phyloP scores from a whole-genome alignment of 2,329 filamentous ascomycete genomes.

The Epichloe hybrida region DNA sequence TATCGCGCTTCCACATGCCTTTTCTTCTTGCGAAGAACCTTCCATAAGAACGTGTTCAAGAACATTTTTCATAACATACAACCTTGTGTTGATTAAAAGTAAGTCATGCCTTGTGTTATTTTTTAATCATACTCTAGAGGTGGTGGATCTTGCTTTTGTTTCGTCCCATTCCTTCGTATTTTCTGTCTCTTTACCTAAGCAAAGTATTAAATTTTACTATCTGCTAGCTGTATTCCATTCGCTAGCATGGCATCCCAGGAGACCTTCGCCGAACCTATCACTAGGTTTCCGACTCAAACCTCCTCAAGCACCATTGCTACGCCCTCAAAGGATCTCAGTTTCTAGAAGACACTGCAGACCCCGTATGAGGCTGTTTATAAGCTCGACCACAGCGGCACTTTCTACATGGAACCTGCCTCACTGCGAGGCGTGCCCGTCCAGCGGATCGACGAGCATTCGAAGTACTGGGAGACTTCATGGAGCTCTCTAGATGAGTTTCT shows the following conservation, averaged over 20 bases:
- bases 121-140: not conserved
- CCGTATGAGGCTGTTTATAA: constrained; percentile 9
- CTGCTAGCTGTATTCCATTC: no score
- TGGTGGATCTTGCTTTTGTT: not conserved
- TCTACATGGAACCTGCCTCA: constrained; percentile 12
- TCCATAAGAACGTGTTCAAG: no score
- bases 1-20: no score
- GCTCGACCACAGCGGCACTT: constrained; percentile 11
- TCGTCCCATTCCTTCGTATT: not conserved
- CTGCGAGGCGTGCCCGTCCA: constrained; percentile 15
- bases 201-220: not conserved
- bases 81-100: not conserved
- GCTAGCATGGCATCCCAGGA: not conserved
- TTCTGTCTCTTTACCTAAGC: not conserved
- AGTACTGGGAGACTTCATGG: constrained; percentile 21
- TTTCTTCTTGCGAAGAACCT: no score
- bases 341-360: constrained; percentile 7
- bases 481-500: constrained; percentile 17
- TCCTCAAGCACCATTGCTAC: not conserved
- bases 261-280: not conserved
- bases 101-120: not conserved
- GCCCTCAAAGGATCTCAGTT: constrained; percentile 3
- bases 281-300: not conserved
- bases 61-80: no score
- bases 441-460: constrained; percentile 15